Conservation (phyloP, 176 grass and related monocot species). For the Juncus effusus region DNA sequence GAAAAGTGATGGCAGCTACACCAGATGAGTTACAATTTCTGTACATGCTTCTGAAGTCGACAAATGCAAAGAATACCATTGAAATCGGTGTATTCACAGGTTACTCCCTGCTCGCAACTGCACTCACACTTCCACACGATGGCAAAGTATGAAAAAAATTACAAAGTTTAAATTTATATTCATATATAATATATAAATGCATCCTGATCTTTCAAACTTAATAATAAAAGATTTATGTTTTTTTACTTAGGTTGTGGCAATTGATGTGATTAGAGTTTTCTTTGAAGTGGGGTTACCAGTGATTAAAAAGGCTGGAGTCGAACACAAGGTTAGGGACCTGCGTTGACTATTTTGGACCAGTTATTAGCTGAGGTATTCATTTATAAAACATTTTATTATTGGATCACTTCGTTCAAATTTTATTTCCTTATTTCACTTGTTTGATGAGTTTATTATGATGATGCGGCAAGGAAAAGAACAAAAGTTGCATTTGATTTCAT, state of each 20-base stretch:
- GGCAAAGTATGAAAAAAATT: constrained; percentile 39
- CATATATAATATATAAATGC: neutral
- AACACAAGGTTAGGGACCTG: constrained; percentile 53
- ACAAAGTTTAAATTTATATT: neutral
- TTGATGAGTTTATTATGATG: neutral
- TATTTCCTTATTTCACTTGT: neutral
- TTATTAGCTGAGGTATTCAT: neutral
- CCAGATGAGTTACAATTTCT: constrained; percentile 59
- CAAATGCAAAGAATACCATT: constrained; percentile 53
- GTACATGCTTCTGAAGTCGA: constrained; percentile 45
- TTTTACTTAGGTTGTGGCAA: constrained; percentile 43
- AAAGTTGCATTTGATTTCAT: constrained; percentile 47
- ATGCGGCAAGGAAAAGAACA: constrained; percentile 34
- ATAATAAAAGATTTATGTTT: too few species aligned
- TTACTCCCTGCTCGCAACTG: constrained; percentile 14
- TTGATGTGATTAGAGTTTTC: constrained; percentile 45
- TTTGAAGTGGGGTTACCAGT: constrained; percentile 57
- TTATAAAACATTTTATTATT: neutral
- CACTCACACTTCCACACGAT: constrained; percentile 44
- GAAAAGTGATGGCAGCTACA: constrained; percentile 34
- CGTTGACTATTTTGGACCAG: neutral
- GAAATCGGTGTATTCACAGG: constrained; percentile 75
- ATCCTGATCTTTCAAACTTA: neutral
- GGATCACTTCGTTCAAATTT: neutral
- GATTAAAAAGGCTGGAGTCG: constrained; percentile 62